Conservation (phyloP, 768 basidiomycete genomes). For the Mycena kentingensis region DNA sequence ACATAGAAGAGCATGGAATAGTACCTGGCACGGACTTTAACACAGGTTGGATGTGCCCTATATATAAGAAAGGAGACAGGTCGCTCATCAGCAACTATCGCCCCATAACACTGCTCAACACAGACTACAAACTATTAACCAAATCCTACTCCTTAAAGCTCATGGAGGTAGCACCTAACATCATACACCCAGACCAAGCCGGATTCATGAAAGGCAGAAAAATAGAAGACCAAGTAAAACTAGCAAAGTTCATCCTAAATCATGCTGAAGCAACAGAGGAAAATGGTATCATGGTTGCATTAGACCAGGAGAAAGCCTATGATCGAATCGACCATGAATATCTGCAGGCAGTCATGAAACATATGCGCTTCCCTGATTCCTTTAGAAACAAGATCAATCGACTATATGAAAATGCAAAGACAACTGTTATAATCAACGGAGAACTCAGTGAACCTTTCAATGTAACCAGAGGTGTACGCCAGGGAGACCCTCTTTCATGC, state of each 20-base stretch:
- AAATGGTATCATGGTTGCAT: slow-evolving; percentile 7
- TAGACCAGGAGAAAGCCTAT: slow-evolving; percentile 6
- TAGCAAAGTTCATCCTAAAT: slow-evolving; percentile 17
- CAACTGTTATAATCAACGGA: slow-evolving; percentile 7
- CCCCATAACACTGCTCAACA: slow-evolving; percentile 8
- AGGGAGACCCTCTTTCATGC: slow-evolving; percentile 10
- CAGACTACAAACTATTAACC: slow-evolving; percentile 10
- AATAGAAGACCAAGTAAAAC: slow-evolving; percentile 28
- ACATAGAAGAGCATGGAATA: slow-evolving; percentile 3
- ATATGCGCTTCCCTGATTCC: background rate
- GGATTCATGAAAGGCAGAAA: slow-evolving; percentile 29
- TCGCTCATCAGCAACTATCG: background rate
- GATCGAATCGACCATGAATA: slow-evolving; percentile 6
- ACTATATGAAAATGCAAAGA: background rate
- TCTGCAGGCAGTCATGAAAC: background rate
- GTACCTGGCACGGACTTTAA: slow-evolving; percentile 3
- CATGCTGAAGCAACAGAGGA: slow-evolving; percentile 17
- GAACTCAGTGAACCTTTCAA: slow-evolving; percentile 4
- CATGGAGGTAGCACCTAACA: background rate
- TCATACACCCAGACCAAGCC: slow-evolving; percentile 31
- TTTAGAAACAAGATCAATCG: background rate
- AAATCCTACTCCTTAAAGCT: slow-evolving; percentile 15
- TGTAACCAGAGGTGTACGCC: slow-evolving; percentile 1
- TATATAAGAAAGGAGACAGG: slow-evolving; percentile 14
- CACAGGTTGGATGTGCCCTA: slow-evolving; percentile 13